Evolutionary conservation across 352 stramenopile species (phyloP).

Genomic region (Pythium brassicae): DNA sequence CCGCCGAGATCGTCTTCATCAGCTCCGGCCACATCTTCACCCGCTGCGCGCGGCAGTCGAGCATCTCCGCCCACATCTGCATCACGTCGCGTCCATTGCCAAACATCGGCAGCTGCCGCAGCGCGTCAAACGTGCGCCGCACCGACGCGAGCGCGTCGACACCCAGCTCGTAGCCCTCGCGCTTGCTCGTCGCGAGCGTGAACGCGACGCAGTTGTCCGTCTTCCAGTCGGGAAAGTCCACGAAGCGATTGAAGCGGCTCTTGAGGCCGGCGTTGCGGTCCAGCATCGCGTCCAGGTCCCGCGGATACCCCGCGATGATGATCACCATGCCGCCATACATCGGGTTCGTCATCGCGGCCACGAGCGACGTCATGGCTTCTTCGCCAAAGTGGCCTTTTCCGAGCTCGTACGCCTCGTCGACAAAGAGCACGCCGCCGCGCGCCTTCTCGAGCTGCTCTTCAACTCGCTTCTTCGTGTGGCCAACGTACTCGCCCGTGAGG

Average conservation of each 20-base stretch:
- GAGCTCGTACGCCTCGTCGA: conserved; percentile 91
- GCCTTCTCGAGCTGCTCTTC: conserved; percentile 85
- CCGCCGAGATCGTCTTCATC: conserved; percentile 37
- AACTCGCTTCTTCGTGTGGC: conserved; percentile 89
- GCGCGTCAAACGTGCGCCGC: conserved; percentile 23
- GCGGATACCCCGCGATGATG: conserved; percentile 87
- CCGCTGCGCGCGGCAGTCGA: conserved; percentile 60
- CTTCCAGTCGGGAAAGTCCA: conserved; percentile 89
- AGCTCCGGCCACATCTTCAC: conserved; percentile 38
- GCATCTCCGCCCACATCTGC: conserved; percentile 57
- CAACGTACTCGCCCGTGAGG: conserved; percentile 85
- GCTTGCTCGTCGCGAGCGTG: conserved; percentile 36
- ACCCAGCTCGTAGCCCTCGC: conserved; percentile 38
- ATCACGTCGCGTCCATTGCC: conserved; percentile 73
- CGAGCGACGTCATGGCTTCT: conserved; percentile 88
- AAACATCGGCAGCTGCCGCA: conserved; percentile 55
- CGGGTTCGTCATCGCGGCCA: conserved; percentile 86
- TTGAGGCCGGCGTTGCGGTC: conserved; percentile 86
- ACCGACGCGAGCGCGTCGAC: conserved; percentile 23
- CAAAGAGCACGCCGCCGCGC: conserved; percentile 90
- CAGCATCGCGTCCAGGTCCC: conserved; percentile 89
- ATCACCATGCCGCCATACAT: conserved; percentile 84
- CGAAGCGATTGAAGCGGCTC: conserved; percentile 85
- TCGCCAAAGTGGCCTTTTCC: conserved; percentile 76
- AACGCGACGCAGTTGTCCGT: conserved; percentile 73